Percentiles rank a stretch among this genome's conserved stretches.
Evolutionary conservation across 441 rosid genomes (phyloP).

Genomic region (Sinapis alba): DNA sequence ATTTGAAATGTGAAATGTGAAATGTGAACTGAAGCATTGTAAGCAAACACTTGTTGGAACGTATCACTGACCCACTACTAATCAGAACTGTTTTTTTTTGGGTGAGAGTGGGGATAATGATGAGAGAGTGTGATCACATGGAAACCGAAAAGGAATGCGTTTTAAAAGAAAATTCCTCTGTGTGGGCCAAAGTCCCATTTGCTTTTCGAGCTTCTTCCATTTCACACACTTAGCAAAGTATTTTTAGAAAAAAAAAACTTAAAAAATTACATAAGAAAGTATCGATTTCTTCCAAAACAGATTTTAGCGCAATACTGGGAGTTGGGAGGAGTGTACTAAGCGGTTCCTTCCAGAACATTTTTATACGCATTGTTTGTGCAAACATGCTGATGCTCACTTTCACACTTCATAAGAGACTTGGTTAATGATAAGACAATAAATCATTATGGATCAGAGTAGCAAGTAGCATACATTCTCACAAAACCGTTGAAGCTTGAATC

Average conservation of each 20-base stretch:
- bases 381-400: too few relatives aligned
- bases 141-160: conserved; percentile 8
- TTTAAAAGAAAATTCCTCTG: neutral
- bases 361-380: too few relatives aligned
- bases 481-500: too few relatives aligned
- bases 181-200: conserved; percentile 3
- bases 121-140: conserved; percentile 21
- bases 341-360: too few relatives aligned
- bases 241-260: neutral
- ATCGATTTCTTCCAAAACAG: neutral
- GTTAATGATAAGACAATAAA: too few relatives aligned
- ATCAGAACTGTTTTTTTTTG: neutral
- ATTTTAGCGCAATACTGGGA: conserved; percentile 4
- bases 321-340: too few relatives aligned
- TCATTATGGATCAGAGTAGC: too few relatives aligned
- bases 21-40: neutral
- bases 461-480: too few relatives aligned
- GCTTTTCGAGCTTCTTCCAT: neutral
- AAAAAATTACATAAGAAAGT: neutral
- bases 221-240: conserved; percentile 4
- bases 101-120: conserved; percentile 13
- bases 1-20: neutral
- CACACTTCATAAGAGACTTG: too few relatives aligned
- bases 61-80: conserved; percentile 6
- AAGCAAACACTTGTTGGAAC: conserved; percentile 6